These are phyloP conservation scores for Sugiyamaella paludigena DNA, from an alignment of 1,139 yeast species.

Conservation along the genomic window DNA sequence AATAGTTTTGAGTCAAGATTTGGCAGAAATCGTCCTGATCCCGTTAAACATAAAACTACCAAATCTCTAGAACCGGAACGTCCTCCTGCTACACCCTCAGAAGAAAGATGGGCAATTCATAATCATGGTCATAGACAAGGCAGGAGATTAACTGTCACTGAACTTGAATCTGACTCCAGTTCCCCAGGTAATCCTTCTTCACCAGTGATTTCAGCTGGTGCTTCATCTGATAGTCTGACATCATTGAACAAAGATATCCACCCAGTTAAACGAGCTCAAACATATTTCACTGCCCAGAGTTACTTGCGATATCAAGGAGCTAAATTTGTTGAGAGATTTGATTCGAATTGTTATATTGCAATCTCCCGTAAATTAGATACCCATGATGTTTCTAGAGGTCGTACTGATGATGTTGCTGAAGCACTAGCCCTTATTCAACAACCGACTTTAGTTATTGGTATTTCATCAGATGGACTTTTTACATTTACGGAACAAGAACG, in stretches of 20 bases:
- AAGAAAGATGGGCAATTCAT: conserved; percentile 60
- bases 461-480: conserved; percentile 87
- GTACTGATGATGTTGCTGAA: conserved; percentile 51
- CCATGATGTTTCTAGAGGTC: conserved; percentile 85
- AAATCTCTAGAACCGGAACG: conserved; percentile 27
- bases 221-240: conserved; percentile 20
- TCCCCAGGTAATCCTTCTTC: conserved; percentile 5
- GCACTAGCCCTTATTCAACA: conserved; percentile 59
- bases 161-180: background rate
- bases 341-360: conserved; percentile 93
- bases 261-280: conserved; percentile 58
- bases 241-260: conserved; percentile 5
- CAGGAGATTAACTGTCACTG: conserved; percentile 6
- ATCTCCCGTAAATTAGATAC: conserved; percentile 92
- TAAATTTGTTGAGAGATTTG: conserved; percentile 84
- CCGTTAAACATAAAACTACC: conserved; percentile 38
- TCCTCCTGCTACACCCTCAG: conserved; percentile 42
- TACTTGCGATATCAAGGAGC: conserved; percentile 91
- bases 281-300: conserved; percentile 92
- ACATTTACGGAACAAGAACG: conserved; percentile 89
- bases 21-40: conserved; percentile 71
- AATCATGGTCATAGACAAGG: conserved; percentile 52
- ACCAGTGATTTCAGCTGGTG: background rate
- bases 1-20: conserved; percentile 88
- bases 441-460: conserved; percentile 84